Conservation (phyloP, 78 protist species). For the Planoprotostelium fungivorum region DNA sequence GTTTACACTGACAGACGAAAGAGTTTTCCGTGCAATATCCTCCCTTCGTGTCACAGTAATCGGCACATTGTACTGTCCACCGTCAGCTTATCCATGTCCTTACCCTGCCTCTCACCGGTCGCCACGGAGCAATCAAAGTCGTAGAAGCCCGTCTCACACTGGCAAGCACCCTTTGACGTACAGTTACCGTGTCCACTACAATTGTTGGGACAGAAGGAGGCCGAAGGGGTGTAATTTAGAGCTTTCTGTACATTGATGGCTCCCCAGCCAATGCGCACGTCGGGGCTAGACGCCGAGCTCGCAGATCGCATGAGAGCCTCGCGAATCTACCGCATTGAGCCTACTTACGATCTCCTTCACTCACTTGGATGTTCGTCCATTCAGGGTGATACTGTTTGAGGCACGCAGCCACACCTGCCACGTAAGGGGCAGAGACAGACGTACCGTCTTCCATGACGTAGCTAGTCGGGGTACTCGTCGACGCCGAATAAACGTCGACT, state of each 20-base stretch:
- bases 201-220: neutral
- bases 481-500: conserved; percentile 3
- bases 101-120: neutral
- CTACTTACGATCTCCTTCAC: neutral
- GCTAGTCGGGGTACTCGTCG: neutral
- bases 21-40: no score
- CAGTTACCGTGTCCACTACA: neutral
- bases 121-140: neutral
- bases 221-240: neutral
- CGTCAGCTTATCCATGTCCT: neutral
- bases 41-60: neutral
- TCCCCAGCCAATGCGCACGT: conserved; percentile 29
- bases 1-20: neutral
- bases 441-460: conserved; percentile 29
- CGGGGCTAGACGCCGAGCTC: neutral
- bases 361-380: conserved; percentile 24
- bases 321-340: neutral
- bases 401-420: conserved; percentile 39
- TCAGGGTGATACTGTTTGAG: conserved; percentile 19
- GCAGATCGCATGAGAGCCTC: conserved; percentile 17
- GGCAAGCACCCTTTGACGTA: neutral
- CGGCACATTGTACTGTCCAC: neutral
- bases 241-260: conserved; percentile 14
- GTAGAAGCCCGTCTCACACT: neutral
- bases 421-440: conserved; percentile 30